Evolutionary conservation across 352 stramenopile species (phyloP), one percentile per base, ranked within the genome.

Genomic region (Phytopythium ostracodes): DNA sequence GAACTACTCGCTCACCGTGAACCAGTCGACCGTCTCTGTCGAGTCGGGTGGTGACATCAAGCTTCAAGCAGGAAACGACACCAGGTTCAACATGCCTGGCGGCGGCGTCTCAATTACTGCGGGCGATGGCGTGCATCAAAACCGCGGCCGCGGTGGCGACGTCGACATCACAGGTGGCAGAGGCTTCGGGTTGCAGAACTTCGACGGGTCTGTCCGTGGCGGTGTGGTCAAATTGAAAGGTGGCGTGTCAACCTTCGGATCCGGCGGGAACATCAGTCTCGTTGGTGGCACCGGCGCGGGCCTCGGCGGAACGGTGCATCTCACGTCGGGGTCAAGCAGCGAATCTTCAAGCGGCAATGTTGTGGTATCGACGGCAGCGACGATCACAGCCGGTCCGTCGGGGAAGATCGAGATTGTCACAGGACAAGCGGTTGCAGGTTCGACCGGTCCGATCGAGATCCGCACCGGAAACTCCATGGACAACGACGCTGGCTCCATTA

Each of bases 121-220:
- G 57, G 86, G 86, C 18, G 74, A 86, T 64, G 89, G 91, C 5
- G 47, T 87, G 25, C 88, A 92, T 60, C 66, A 77, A 40, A 92
- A 95, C 59, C 73, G 88, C 52, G 89, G 91, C 33, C 75, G 76
- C 43, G 91, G 91, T 27, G 92, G 92, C 22, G 67, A 67, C 36
- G 74, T 97, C 18, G 73, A 67, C 8, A 75, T 98, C 43, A 59
- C 57, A n/a, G 88, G 84, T 61, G 87, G 90, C 40, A 67, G 89
- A 59, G 80, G 80, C 18, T 62, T 80, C 63, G 86, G 92, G 35
- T 56, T 84, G 14, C 63, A 80, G 43, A 88, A 87, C 40, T 78
- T 81, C 63, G 90, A 93, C 58, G 77, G 89, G 51, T 78, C 89
- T 40, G 84, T 94, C 20, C 76, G 66, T 29, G 91, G 88, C 54